A percentile compares a stretch with the other conserved stretches of the same genome.
Evolutionary conservation across 352 stramenopile species (phyloP).

Genomic region (Pythium scleroteichum): DNA sequence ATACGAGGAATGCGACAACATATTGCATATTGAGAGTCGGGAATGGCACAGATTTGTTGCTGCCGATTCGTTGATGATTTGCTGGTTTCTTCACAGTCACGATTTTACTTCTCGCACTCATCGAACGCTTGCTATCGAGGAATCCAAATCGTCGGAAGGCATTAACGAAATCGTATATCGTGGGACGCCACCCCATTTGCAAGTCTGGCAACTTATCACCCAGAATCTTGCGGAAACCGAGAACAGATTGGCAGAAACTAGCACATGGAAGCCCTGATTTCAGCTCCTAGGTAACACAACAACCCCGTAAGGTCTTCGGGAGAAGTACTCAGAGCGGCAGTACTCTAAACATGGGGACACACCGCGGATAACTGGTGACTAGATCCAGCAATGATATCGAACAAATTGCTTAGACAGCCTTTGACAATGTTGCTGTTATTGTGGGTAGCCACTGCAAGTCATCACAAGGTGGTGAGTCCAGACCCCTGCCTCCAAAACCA

Average conservation of each 20-base stretch:
- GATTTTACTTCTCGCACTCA: slow-evolving; percentile 83
- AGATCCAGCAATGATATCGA: slow-evolving; percentile 34
- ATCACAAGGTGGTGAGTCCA: slow-evolving; percentile 2
- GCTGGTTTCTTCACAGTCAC: slow-evolving; percentile 27
- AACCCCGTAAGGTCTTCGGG: neutral
- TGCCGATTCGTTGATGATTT: neutral
- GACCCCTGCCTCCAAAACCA: too few species aligned
- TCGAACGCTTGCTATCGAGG: slow-evolving; percentile 80
- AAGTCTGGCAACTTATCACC: slow-evolving; percentile 34
- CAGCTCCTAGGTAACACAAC: slow-evolving; percentile 32
- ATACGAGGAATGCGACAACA: slow-evolving; percentile 73
- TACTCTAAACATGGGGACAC: neutral
- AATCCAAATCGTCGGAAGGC: slow-evolving; percentile 81
- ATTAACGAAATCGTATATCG: slow-evolving; percentile 76
- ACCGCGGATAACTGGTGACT: slow-evolving; percentile 11
- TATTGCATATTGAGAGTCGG: slow-evolving; percentile 83
- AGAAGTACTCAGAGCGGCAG: neutral
- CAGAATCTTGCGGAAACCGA: slow-evolving; percentile 48
- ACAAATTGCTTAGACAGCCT: slow-evolving; percentile 76
- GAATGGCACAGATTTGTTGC: slow-evolving; percentile 40
- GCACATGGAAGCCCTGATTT: slow-evolving; percentile 50
- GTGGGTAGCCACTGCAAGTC: slow-evolving; percentile 68
- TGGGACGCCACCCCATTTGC: slow-evolving; percentile 69
- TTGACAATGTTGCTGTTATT: slow-evolving; percentile 61
- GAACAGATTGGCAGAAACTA: slow-evolving; percentile 50